Conservation (phyloP, 306 rosid species). For the Heteromeles arbutifolia region DNA sequence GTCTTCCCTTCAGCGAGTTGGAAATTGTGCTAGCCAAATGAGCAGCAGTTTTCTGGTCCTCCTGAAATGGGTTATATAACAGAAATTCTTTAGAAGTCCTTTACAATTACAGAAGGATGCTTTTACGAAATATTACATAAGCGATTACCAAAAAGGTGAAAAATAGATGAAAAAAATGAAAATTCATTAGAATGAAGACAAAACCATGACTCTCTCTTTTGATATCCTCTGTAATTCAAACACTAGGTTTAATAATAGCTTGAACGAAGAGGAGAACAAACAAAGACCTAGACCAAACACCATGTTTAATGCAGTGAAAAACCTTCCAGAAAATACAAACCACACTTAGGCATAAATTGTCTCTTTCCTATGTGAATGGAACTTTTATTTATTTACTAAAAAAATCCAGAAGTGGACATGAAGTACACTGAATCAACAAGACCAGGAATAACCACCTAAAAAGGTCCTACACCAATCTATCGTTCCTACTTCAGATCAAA, state of each 20-base stretch:
- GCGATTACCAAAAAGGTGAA: background rate
- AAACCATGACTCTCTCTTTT: background rate
- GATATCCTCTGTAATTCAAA: background rate
- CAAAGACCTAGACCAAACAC: background rate
- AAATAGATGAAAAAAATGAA: background rate
- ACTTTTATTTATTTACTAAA: background rate
- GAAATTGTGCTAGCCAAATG: constrained; percentile 80
- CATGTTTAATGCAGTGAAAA: background rate
- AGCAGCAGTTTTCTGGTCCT: constrained; percentile 85
- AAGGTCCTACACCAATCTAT: background rate
- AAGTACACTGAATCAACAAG: background rate
- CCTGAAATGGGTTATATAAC: constrained; percentile 42
- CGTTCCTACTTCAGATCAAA: background rate
- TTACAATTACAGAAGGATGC: background rate
- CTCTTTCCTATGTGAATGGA: background rate
- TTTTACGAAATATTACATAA: background rate
- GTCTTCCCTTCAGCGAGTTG: constrained; percentile 96
- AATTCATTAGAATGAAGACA: background rate
- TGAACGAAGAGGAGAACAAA: background rate
- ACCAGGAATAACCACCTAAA: background rate
- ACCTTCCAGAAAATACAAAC: background rate
- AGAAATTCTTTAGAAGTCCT: constrained; percentile 11
- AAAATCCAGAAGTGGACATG: background rate
- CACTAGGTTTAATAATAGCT: background rate
- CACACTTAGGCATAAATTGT: background rate